Evolutionary conservation across 352 stramenopile genomes (phyloP).

Genomic region (Pythium oligandrum): DNA sequence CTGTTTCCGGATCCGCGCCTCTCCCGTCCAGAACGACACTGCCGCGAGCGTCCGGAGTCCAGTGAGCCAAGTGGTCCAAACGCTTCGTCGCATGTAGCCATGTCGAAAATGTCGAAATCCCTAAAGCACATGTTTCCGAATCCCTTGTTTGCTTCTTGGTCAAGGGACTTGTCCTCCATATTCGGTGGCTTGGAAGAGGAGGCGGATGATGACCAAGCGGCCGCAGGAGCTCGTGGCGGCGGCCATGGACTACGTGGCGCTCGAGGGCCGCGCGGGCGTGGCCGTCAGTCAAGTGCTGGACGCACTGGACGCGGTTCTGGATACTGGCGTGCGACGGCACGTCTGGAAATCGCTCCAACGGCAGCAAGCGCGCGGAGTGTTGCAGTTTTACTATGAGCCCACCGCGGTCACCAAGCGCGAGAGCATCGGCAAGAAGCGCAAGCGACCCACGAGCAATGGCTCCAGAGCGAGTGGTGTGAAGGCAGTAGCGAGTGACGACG

Average conservation of each 20-base stretch:
- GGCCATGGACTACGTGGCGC: conserved; percentile 58
- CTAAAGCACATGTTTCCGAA: too few species aligned
- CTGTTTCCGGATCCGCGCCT: conserved; percentile 25
- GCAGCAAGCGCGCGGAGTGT: conserved; percentile 31
- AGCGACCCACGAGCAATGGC: conserved; percentile 23
- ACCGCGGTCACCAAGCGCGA: neutral
- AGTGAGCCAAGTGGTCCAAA: conserved; percentile 19
- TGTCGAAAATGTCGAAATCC: neutral
- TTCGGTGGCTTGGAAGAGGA: too few species aligned
- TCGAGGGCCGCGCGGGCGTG: conserved; percentile 46
- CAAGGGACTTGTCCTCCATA: too few species aligned
- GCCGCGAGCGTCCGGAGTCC: conserved; percentile 26
- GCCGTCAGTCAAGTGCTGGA: conserved; percentile 35
- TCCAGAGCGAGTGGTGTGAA: conserved; percentile 17
- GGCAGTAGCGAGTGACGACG: conserved; percentile 3
- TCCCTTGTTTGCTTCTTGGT: too few species aligned
- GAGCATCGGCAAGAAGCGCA: conserved; percentile 46
- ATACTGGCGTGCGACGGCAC: conserved; percentile 38
- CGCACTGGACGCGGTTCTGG: conserved; percentile 31
- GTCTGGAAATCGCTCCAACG: conserved; percentile 52
- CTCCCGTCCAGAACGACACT: neutral
- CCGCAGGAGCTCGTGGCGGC: conserved; percentile 46
- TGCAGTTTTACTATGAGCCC: conserved; percentile 40
- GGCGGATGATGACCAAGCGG: neutral
- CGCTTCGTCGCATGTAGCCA: conserved; percentile 23